phyloP scores from a whole-genome alignment of 768 basidiomycete genomes.

The Mycena polygramma region DNA sequence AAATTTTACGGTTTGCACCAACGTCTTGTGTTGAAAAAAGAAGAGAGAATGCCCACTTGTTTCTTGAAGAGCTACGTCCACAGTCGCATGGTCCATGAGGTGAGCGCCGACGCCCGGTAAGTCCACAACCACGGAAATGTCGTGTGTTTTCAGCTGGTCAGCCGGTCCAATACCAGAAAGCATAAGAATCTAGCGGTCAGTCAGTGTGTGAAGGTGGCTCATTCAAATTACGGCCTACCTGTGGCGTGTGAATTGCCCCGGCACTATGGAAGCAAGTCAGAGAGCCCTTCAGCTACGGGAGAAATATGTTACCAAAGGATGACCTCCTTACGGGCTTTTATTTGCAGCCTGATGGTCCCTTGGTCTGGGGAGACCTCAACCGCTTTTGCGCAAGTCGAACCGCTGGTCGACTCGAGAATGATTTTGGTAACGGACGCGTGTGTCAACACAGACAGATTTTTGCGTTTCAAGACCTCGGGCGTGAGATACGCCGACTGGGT shows the following conservation, averaged over 20 bases:
- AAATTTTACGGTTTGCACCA: slow-evolving; percentile 32
- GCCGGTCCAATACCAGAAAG: slow-evolving; percentile 85
- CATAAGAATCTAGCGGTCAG: slow-evolving; percentile 65
- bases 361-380: slow-evolving; percentile 67
- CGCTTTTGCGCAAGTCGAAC: slow-evolving; percentile 51
- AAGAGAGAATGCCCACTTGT: slow-evolving; percentile 57
- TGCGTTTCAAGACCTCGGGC: slow-evolving; percentile 69
- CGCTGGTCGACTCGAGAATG: slow-evolving; percentile 66
- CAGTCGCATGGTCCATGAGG: slow-evolving; percentile 78
- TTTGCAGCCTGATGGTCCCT: slow-evolving; percentile 52
- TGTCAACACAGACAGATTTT: slow-evolving; percentile 75
- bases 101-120: slow-evolving; percentile 82
- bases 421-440: slow-evolving; percentile 70
- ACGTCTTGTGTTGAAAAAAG: slow-evolving; percentile 44
- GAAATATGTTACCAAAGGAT: slow-evolving; percentile 63
- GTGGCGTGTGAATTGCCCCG: slow-evolving; percentile 72
- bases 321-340: slow-evolving; percentile 67
- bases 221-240: slow-evolving; percentile 44
- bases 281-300: background rate
- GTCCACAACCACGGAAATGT: slow-evolving; percentile 72
- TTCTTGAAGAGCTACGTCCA: slow-evolving; percentile 68
- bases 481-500: slow-evolving; percentile 79
- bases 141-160: slow-evolving; percentile 62
- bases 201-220: too few species aligned
- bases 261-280: slow-evolving; percentile 35